Evolutionary conservation across 257 asterid species (phyloP), one percentile per base, ranked within the genome.

Genomic region (Ilex aquifolium): DNA sequence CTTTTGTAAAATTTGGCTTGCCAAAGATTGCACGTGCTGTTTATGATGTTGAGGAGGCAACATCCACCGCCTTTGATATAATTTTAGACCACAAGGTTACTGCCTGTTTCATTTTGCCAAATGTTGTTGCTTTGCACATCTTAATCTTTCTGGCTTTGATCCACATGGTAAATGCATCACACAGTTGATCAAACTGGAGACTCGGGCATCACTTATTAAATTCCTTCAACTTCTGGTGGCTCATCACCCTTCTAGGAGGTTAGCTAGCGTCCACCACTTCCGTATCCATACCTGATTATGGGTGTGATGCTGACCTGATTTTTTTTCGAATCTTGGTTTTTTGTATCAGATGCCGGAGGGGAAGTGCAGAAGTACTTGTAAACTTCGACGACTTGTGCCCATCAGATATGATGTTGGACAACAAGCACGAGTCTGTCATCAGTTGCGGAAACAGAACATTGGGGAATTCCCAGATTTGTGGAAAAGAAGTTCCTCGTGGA

Each of bases 181-280:
- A 44, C 76, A 93, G 99, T 85, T 87, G 99, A 87, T 93, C 74
- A 93, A 85, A 69, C 46, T 87, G 54, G 88, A 80, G 62, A 87
- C 87, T 71, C 81, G 72, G 59, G 86, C 85, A 42, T 78, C 94
- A 6, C 83, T 93, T 60, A 67, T 82, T 59, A 83, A 76, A 67
- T 90, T 93, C 78, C 78, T 93, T 69, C 97, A 93, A 70, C 91
- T 93, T 81, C 78, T 90, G 78, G 96, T 82, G 71, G 86, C 83
- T 64, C 97, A 93, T 82, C 99, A 93, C 78, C 99, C 99, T 16
- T 89, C 99, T 44, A 83, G 85, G 79, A 82, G 96, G 99, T 87
- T 72, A 60, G 27, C 27, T 21, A 21, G 69, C 68, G 14, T 60
- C 31, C 52, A 13, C 32, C 51, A 52, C 52, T 59, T 48, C 14